phyloP scores from a whole-genome alignment of 129 eudicot species.

The Lactuca sativa region DNA sequence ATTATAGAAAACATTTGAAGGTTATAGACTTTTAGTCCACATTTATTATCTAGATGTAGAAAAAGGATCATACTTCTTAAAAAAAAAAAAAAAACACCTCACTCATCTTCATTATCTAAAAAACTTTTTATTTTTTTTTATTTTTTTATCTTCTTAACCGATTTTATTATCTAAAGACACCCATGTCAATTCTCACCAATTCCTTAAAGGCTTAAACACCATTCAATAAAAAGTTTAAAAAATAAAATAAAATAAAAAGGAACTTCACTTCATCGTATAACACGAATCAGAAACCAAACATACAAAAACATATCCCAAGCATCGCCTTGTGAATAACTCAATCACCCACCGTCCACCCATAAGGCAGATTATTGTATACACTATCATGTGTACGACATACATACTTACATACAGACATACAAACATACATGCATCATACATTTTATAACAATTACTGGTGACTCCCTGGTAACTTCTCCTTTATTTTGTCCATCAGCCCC shows the following conservation, averaged over 20 bases:
- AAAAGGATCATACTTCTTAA: no score
- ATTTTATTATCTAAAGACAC: background rate
- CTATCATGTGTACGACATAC: slow-evolving; percentile 4
- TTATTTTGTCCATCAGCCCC: slow-evolving; percentile 62
- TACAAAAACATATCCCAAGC: slow-evolving; percentile 11
- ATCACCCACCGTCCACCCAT: background rate
- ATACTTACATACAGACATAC: background rate
- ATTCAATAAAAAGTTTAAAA: background rate
- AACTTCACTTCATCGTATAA: background rate
- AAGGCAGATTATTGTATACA: slow-evolving; percentile 18
- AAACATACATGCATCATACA: background rate
- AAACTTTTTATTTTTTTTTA: no score
- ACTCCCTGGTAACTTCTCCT: slow-evolving; percentile 65
- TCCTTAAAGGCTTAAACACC: background rate
- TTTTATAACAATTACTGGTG: slow-evolving; percentile 17
- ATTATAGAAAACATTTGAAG: no score
- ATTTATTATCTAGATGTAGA: no score
- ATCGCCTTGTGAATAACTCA: slow-evolving; percentile 11
- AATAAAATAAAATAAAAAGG: background rate
- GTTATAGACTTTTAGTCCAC: no score
- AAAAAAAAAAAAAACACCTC: no score
- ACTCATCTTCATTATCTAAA: no score
- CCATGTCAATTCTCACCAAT: background rate
- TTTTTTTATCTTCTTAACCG: background rate
- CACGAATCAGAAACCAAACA: slow-evolving; percentile 7